A percentile compares a stretch with the other conserved stretches of the same genome.
phyloP scores from a whole-genome alignment of 148 eudicot genomes.

The Heliosperma pusillum region DNA sequence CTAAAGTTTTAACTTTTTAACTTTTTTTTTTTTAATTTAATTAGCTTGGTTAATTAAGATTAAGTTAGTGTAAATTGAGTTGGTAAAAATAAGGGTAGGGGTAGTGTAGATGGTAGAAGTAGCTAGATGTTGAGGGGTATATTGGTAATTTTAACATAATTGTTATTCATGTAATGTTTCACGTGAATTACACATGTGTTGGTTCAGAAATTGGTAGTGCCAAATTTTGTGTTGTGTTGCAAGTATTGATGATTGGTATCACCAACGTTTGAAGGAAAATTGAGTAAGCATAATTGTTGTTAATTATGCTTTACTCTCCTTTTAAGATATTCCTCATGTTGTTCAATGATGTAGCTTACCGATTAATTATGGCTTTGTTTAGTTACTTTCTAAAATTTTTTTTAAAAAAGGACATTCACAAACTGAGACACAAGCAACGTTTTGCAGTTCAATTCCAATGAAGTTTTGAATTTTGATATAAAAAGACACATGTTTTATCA shows the following conservation, averaged over 20 bases:
- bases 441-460: not conserved
- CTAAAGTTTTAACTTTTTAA: constrained; percentile 23
- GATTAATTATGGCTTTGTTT: constrained; percentile 2
- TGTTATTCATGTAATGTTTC: not conserved
- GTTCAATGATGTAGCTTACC: constrained; percentile 17
- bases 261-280: not conserved
- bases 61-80: constrained; percentile 7
- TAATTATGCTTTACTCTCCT: constrained; percentile 20
- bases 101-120: constrained; percentile 20
- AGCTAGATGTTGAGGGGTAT: constrained; percentile 17
- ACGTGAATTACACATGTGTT: constrained; percentile 26
- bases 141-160: constrained; percentile 10
- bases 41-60: not conserved
- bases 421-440: not conserved
- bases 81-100: constrained; percentile 34
- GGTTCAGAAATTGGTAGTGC: not conserved
- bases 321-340: constrained; percentile 31
- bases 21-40: too few relatives aligned
- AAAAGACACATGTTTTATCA: not conserved
- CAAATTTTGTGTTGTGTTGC: not conserved
- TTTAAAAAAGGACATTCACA: too few relatives aligned
- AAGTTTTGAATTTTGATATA: too few relatives aligned
- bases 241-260: not conserved
- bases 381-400: not conserved
- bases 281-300: constrained; percentile 15